Conservation (phyloP, 371 early-diverging fungal genomes). For the Mortierella sp. region DNA sequence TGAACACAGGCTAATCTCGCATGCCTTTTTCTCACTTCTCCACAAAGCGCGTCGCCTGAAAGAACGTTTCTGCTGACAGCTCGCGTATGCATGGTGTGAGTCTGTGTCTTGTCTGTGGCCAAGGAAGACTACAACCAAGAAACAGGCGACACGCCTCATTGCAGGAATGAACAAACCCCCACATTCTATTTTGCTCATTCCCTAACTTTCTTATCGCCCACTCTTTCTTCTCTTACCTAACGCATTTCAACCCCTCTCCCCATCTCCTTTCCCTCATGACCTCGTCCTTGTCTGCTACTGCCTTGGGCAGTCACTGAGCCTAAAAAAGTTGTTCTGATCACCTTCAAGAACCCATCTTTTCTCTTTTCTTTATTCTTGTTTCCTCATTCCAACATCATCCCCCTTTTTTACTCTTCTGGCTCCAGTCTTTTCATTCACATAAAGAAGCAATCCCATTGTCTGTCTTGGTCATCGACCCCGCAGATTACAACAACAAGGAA, state of each 20-base stretch:
- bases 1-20: background rate
- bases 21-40: background rate
- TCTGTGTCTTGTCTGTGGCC: background rate
- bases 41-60: background rate
- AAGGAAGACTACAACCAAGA: background rate
- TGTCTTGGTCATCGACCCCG: no score
- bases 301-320: constrained; percentile 1
- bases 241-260: no score
- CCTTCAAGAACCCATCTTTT: background rate
- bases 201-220: background rate
- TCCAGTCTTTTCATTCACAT: no score
- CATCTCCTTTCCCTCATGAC: no score
- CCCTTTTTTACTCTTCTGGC: no score
- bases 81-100: background rate
- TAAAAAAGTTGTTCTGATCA: background rate
- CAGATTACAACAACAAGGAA: no score
- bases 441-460: no score
- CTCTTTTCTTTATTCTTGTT: background rate
- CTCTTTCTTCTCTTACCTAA: background rate
- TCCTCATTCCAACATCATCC: background rate
- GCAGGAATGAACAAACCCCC: background rate
- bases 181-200: background rate
- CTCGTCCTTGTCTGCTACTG: background rate
- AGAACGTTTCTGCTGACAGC: background rate
- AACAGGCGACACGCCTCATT: background rate